A percentile compares a stretch with the other conserved stretches of the same genome.
Evolutionary conservation across 2,329 filamentous ascomycete genomes (phyloP).

Genomic region (Aspergillus ochraceoroseus): DNA sequence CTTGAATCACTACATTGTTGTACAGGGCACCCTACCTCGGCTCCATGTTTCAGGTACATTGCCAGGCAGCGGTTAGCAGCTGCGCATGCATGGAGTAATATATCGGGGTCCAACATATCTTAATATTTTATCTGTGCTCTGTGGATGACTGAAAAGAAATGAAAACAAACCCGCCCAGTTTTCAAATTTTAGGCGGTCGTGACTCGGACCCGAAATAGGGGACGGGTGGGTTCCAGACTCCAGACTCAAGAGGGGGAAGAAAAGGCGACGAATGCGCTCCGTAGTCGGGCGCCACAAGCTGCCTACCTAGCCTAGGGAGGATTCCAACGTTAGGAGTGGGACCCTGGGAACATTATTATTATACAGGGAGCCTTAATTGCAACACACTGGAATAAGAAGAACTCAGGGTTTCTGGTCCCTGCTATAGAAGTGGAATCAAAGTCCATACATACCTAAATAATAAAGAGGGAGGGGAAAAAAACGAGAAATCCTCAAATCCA

Average conservation of each 20-base stretch:
- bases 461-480: slow-evolving; percentile 5
- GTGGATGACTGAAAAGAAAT: too few species aligned
- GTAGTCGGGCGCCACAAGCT: slow-evolving; percentile 11
- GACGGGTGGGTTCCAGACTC: neutral
- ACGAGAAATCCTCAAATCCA: too few species aligned
- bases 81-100: neutral
- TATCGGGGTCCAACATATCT: too few species aligned
- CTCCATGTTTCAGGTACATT: slow-evolving; percentile 12
- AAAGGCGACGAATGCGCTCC: slow-evolving; percentile 7
- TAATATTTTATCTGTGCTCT: too few species aligned
- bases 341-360: neutral
- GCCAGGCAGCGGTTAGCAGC: slow-evolving; percentile 6
- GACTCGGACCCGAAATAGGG: slow-evolving; percentile 11
- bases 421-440: neutral
- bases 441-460: too few species aligned
- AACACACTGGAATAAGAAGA: neutral
- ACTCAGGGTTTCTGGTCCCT: neutral
- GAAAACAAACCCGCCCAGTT: too few species aligned
- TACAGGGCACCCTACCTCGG: slow-evolving; percentile 7
- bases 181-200: slow-evolving; percentile 1
- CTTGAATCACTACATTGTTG: slow-evolving; percentile 6
- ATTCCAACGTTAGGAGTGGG: slow-evolving; percentile 6
- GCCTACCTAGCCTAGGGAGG: slow-evolving; percentile 4
- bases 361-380: too few species aligned
- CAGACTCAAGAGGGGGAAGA: neutral